These are phyloP conservation scores for Ustilago tritici DNA, from an alignment of 1,284 basidiomycete genomes.

Conservation along the genomic window DNA sequence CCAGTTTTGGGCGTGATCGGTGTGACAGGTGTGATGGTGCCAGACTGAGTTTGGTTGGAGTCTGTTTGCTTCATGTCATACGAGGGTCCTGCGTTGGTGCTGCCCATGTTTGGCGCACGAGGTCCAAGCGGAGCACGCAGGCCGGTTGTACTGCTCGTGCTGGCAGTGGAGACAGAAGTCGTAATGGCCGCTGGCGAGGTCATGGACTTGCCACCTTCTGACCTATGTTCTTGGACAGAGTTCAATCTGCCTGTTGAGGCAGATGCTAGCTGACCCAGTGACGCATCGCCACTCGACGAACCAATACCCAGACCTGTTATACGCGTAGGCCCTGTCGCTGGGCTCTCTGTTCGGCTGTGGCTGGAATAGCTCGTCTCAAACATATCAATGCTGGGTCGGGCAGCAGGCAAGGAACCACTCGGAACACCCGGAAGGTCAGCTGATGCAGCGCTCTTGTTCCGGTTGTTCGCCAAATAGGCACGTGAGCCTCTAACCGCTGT, in stretches of 20 bases:
- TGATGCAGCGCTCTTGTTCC: conserved; percentile 15
- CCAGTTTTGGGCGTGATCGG: conserved; percentile 26
- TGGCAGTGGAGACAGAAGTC: neutral
- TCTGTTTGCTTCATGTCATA: conserved; percentile 22
- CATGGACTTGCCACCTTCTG: neutral
- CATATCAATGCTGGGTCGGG: conserved; percentile 28
- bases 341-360: conserved; percentile 31
- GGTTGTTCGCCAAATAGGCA: conserved; percentile 34
- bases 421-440: conserved; percentile 9
- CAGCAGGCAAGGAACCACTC: conserved; percentile 11
- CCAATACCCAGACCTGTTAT: conserved; percentile 17
- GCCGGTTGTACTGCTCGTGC: conserved; percentile 14
- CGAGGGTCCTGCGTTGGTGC: neutral
- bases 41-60: conserved; percentile 15
- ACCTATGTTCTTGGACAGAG: conserved; percentile 7
- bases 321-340: conserved; percentile 20
- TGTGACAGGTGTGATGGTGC: conserved; percentile 15
- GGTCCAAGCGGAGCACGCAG: conserved; percentile 36
- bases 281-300: neutral
- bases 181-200: neutral
- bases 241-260: conserved; percentile 5
- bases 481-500: conserved; percentile 30
- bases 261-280: conserved; percentile 4
- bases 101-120: conserved; percentile 20
- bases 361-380: conserved; percentile 34